Conservation (phyloP, 805 yeast genomes). For the Cyberlindnera samutprakarnensis region DNA sequence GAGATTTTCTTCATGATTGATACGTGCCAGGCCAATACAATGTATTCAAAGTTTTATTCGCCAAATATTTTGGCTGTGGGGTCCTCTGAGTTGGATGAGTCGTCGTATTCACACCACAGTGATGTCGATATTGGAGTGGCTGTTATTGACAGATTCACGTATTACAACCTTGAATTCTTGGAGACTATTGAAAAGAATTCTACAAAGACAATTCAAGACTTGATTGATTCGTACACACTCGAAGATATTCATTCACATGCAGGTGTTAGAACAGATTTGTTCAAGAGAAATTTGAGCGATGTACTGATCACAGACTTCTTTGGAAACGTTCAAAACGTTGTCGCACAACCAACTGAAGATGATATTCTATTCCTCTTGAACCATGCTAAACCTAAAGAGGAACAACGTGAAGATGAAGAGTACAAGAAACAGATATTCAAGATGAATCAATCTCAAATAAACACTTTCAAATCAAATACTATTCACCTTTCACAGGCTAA, state of each 20-base stretch:
- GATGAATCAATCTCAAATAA: conserved; percentile 11
- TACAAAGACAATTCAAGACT: conserved; percentile 65
- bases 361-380: conserved; percentile 26
- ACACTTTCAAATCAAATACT: conserved; percentile 13
- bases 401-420: not conserved
- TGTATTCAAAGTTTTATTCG: conserved; percentile 87
- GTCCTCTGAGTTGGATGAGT: conserved; percentile 78
- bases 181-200: conserved; percentile 78
- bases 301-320: conserved; percentile 88
- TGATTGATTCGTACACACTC: conserved; percentile 77
- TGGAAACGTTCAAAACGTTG: conserved; percentile 81
- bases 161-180: conserved; percentile 79
- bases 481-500: too few species aligned
- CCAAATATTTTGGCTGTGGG: conserved; percentile 94
- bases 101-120: conserved; percentile 92
- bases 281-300: conserved; percentile 53
- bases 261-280: conserved; percentile 84
- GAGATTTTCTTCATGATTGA: conserved; percentile 97
- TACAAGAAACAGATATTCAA: conserved; percentile 2
- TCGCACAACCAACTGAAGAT: conserved; percentile 51
- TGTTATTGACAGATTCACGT: conserved; percentile 93
- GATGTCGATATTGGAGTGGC: conserved; percentile 97
- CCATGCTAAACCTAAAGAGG: conserved; percentile 2
- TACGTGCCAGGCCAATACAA: conserved; percentile 97
- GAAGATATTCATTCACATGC: conserved; percentile 86